Conservation (phyloP, 495 filamentous ascomycete species). For the Podospora comata region DNA sequence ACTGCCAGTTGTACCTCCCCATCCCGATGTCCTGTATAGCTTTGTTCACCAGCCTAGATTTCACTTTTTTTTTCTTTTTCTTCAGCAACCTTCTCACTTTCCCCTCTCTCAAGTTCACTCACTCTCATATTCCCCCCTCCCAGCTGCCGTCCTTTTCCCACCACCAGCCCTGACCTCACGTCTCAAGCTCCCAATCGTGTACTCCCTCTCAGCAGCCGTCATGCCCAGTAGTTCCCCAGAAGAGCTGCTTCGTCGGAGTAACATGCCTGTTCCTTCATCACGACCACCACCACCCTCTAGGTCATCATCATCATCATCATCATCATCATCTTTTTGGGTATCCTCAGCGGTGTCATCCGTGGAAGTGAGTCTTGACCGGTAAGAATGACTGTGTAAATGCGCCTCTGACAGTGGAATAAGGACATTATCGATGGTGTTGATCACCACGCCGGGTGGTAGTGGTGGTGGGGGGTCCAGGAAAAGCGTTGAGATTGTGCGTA, state of each 20-base stretch:
- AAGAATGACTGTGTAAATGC: neutral
- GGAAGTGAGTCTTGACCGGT: neutral
- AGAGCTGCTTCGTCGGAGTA: neutral
- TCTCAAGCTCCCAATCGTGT: neutral
- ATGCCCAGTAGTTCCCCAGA: neutral
- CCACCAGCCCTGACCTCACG: neutral
- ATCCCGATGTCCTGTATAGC: slow-evolving; percentile 84
- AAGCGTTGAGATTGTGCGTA: too few species aligned
- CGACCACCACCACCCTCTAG: neutral
- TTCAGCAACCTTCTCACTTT: neutral
- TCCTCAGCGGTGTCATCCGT: neutral
- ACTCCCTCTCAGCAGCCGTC: neutral
- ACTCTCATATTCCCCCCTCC: neutral
- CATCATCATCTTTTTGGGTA: neutral
- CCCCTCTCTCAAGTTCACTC: neutral
- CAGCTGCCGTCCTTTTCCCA: neutral
- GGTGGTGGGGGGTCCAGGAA: too few species aligned
- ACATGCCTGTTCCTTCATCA: neutral
- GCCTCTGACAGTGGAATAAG: neutral
- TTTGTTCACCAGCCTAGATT: slow-evolving; percentile 63
- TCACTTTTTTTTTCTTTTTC: slow-evolving; percentile 35
- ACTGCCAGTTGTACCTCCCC: slow-evolving; percentile 80
- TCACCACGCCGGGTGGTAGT: neutral
- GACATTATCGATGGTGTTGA: neutral
- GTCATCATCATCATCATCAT: neutral